Conservation (phyloP, 352 stramenopile genomes). For the Globisporangium cylindrosporum region DNA sequence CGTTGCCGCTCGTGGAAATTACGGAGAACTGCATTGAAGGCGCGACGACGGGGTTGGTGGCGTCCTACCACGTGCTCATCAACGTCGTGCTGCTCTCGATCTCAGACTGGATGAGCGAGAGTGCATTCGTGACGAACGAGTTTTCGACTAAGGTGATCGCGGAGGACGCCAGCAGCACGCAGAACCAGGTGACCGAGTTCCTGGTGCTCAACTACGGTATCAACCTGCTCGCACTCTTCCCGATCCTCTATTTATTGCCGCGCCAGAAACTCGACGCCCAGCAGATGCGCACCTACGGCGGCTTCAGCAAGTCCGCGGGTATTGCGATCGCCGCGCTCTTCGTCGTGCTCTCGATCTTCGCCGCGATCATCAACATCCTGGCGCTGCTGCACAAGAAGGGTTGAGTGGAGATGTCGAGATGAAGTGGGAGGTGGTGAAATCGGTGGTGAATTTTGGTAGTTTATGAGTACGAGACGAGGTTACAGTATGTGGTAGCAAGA, state of each 20-base stretch:
- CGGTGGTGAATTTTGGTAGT: not conserved
- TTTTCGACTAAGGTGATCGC: constrained; percentile 35
- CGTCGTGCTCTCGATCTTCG: constrained; percentile 39
- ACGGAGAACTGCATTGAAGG: constrained; percentile 72
- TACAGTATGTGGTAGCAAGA: not conserved
- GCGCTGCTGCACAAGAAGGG: constrained; percentile 20
- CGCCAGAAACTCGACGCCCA: constrained; percentile 61
- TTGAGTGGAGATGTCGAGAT: not conserved
- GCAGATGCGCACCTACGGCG: constrained; percentile 57
- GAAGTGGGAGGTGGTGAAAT: not conserved
- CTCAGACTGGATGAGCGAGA: constrained; percentile 54
- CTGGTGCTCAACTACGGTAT: constrained; percentile 42
- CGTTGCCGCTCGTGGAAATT: constrained; percentile 68
- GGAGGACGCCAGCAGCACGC: constrained; percentile 30
- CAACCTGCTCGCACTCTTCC: constrained; percentile 49
- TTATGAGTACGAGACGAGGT: not conserved
- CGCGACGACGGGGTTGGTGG: constrained; percentile 57
- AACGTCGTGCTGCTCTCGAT: constrained; percentile 58
- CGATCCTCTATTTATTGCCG: constrained; percentile 68
- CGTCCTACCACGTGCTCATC: constrained; percentile 63
- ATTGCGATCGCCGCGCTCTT: constrained; percentile 39
- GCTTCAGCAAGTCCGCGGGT: constrained; percentile 37
- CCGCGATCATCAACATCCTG: constrained; percentile 41
- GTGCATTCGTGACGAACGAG: constrained; percentile 29
- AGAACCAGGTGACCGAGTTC: constrained; percentile 36